Conservation (phyloP, 805 yeast species). For the Wickerhamiella nectarea region DNA sequence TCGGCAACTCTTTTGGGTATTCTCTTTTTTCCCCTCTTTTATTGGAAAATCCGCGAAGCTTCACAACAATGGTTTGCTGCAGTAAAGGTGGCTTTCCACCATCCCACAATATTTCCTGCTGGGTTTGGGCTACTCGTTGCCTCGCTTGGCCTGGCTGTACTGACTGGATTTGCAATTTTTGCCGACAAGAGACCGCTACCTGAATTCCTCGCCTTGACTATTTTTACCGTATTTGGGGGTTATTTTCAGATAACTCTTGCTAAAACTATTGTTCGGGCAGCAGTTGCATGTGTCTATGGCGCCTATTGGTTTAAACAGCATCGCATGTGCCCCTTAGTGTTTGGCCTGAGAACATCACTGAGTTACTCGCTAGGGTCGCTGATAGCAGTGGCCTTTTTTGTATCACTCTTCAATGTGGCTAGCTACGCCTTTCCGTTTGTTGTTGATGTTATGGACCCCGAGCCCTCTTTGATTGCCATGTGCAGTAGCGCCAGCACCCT, state of each 20-base stretch:
- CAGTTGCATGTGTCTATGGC: slow-evolving; percentile 75
- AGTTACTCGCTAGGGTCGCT: slow-evolving; percentile 84
- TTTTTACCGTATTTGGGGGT: slow-evolving; percentile 70
- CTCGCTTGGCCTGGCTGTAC: slow-evolving; percentile 47
- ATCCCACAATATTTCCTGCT: slow-evolving; percentile 55
- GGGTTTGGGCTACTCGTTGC: slow-evolving; percentile 47
- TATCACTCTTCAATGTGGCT: slow-evolving; percentile 52
- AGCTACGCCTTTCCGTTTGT: slow-evolving; percentile 9
- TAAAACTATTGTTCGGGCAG: slow-evolving; percentile 65
- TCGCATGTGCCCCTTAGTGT: neutral
- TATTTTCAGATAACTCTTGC: slow-evolving; percentile 72
- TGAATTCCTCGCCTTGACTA: slow-evolving; percentile 52
- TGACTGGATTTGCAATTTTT: slow-evolving; percentile 55
- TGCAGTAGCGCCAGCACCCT: slow-evolving; percentile 23
- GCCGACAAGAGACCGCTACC: slow-evolving; percentile 30
- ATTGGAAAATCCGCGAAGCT: slow-evolving; percentile 57
- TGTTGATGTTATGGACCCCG: neutral
- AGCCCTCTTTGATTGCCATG: neutral
- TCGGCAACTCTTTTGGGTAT: slow-evolving; percentile 47
- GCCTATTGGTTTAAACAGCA: slow-evolving; percentile 59
- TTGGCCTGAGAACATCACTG: slow-evolving; percentile 32
- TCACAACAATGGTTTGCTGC: slow-evolving; percentile 54
- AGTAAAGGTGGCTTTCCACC: slow-evolving; percentile 61
- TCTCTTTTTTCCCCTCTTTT: slow-evolving; percentile 64
- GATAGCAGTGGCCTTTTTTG: slow-evolving; percentile 69